Conservation (phyloP, 208 protist species). For the Leishmania amazonensis region DNA sequence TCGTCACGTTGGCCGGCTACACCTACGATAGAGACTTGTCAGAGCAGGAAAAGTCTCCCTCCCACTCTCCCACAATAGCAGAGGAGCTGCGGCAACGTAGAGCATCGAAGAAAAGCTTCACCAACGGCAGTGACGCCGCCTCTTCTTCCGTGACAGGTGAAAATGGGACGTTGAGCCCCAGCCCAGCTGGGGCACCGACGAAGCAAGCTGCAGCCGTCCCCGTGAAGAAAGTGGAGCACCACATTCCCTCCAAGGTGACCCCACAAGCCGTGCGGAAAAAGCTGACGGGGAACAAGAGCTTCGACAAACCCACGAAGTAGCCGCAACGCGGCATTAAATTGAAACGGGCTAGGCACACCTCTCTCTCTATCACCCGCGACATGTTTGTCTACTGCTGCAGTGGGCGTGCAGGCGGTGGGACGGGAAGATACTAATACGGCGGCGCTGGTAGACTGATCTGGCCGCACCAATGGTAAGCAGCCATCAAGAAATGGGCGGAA, state of each 20-base stretch:
- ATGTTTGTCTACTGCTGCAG: neutral
- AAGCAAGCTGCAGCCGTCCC: neutral
- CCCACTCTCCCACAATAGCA: constrained; percentile 9
- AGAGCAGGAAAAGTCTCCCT: constrained; percentile 1
- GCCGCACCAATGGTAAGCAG: neutral
- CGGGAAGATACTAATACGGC: neutral
- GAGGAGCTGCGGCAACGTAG: constrained; percentile 1
- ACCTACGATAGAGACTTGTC: constrained; percentile 42
- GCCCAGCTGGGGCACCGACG: neutral
- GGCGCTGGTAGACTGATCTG: neutral
- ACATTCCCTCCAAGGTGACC: constrained; percentile 2
- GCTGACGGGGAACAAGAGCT: constrained; percentile 2
- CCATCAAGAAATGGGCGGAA: neutral
- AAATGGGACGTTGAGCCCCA: neutral
- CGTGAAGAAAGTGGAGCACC: constrained; percentile 1
- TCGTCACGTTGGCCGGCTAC: constrained; percentile 62
- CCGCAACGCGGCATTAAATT: neutral
- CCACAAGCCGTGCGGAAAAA: constrained; percentile 24
- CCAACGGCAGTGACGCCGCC: neutral
- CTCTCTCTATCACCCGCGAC: neutral
- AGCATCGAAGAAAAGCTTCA: neutral
- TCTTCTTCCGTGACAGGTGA: neutral
- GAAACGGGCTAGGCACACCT: neutral
- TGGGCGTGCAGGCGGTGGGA: neutral
- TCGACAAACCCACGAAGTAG: constrained; percentile 9